Percentiles rank a stretch among this genome's conserved stretches.
These are phyloP conservation scores for Rubia peregrina DNA, from an alignment of 305 asterid species.

Conservation along the genomic window DNA sequence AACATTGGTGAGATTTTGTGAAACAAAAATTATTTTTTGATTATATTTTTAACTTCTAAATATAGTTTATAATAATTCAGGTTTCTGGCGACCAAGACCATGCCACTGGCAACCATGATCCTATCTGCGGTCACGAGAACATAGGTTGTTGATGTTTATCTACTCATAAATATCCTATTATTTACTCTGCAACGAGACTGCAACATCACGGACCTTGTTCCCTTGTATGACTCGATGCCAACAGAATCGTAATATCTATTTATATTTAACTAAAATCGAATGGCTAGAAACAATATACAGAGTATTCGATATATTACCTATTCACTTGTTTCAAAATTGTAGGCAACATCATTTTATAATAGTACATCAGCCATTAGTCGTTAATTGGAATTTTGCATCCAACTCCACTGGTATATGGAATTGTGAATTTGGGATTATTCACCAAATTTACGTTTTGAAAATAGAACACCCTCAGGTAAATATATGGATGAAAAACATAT, in stretches of 20 bases:
- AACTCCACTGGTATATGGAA: not conserved
- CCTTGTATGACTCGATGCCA: not conserved
- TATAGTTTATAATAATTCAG: not conserved
- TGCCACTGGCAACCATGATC: not conserved
- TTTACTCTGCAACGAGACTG: not conserved
- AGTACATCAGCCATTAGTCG: not conserved
- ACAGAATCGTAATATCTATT: not conserved
- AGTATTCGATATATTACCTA: not conserved
- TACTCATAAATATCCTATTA: not conserved
- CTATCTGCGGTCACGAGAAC: not conserved
- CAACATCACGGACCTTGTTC: not conserved
- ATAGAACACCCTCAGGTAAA: too few relatives aligned
- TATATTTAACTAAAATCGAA: too few relatives aligned
- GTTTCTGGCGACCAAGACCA: not conserved
- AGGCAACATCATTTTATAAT: not conserved
- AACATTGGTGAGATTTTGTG: too few relatives aligned
- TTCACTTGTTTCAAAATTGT: too few relatives aligned
- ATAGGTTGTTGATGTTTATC: not conserved
- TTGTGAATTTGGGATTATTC: too few relatives aligned
- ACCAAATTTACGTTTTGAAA: too few relatives aligned
- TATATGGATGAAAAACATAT: too few relatives aligned
- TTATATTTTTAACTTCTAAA: not conserved
- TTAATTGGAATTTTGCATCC: not conserved
- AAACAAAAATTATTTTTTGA: too few relatives aligned
- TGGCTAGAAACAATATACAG: too few relatives aligned